Conservation (phyloP, 2,329 filamentous ascomycete genomes). For the Cladosporium phlei region DNA sequence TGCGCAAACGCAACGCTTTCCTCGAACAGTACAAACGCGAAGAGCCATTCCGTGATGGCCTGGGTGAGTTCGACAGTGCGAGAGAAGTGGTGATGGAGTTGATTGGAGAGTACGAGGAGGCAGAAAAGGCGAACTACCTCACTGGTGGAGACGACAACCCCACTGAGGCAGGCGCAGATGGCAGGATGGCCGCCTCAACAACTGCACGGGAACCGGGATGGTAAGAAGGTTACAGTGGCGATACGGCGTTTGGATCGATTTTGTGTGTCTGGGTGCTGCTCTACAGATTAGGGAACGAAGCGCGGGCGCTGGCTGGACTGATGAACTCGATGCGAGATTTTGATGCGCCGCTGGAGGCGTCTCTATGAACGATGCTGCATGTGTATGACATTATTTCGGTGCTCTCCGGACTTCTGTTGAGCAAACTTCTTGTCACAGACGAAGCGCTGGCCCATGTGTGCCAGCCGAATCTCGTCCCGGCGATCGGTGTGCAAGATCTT, state of each 20-base stretch:
- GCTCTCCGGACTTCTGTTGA: too few species aligned
- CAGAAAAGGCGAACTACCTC: slow-evolving; percentile 84
- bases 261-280: too few species aligned
- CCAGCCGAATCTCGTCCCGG: too few species aligned
- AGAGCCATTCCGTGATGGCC: slow-evolving; percentile 82
- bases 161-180: slow-evolving; percentile 29
- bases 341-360: slow-evolving; percentile 4
- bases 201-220: slow-evolving; percentile 38
- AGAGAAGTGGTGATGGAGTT: slow-evolving; percentile 85
- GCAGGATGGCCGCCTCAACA: too few species aligned
- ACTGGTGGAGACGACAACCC: slow-evolving; percentile 41
- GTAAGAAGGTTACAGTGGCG: background rate
- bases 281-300: slow-evolving; percentile 1
- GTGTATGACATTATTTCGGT: too few species aligned
- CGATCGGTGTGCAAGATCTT: too few species aligned
- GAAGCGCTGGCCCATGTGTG: too few species aligned
- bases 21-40: slow-evolving; percentile 96
- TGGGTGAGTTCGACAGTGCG: slow-evolving; percentile 93
- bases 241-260: slow-evolving; percentile 2
- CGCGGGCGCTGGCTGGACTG: slow-evolving; percentile 9
- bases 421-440: too few species aligned
- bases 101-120: slow-evolving; percentile 92
- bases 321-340: background rate
- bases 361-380: slow-evolving; percentile 1
- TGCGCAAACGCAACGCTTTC: slow-evolving; percentile 95